phyloP scores from a whole-genome alignment of 2,329 filamentous ascomycete genomes.

The Ilyonectria mors-panacis region DNA sequence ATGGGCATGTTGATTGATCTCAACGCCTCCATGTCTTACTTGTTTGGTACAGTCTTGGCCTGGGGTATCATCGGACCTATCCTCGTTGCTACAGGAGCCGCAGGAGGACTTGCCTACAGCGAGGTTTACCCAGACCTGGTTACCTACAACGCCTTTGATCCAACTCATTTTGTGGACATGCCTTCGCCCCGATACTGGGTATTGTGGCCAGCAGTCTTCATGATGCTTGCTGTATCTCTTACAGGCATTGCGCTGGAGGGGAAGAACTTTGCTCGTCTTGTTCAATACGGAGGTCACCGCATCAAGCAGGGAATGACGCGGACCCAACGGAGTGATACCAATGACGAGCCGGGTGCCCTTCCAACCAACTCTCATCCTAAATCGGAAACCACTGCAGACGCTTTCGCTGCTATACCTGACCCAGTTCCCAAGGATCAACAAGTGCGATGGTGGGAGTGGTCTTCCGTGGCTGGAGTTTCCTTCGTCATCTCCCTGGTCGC shows the following conservation, averaged over 20 bases:
- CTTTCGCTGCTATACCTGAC: background rate
- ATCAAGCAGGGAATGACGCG: too few species aligned
- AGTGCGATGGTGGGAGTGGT: constrained; percentile 15
- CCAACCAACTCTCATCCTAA: too few species aligned
- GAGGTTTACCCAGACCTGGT: background rate
- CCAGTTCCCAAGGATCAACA: constrained; percentile 1
- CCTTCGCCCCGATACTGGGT: constrained; percentile 6
- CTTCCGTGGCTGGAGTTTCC: background rate
- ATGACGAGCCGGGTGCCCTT: too few species aligned
- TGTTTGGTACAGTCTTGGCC: background rate
- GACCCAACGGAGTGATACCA: too few species aligned
- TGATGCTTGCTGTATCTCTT: constrained; percentile 9
- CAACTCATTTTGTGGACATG: background rate
- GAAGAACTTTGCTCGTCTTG: background rate
- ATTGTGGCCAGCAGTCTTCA: constrained; percentile 9
- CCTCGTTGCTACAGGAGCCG: background rate
- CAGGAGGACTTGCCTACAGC: background rate
- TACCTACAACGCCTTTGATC: constrained; percentile 7
- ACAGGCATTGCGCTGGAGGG: background rate
- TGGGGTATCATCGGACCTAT: background rate
- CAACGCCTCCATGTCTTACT: background rate
- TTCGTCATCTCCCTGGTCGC: background rate
- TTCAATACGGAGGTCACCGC: too few species aligned
- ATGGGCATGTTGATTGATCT: constrained; percentile 8
- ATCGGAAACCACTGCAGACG: background rate